Conservation (phyloP, 2,329 filamentous ascomycete species). For the Trichoderma simmonsii region DNA sequence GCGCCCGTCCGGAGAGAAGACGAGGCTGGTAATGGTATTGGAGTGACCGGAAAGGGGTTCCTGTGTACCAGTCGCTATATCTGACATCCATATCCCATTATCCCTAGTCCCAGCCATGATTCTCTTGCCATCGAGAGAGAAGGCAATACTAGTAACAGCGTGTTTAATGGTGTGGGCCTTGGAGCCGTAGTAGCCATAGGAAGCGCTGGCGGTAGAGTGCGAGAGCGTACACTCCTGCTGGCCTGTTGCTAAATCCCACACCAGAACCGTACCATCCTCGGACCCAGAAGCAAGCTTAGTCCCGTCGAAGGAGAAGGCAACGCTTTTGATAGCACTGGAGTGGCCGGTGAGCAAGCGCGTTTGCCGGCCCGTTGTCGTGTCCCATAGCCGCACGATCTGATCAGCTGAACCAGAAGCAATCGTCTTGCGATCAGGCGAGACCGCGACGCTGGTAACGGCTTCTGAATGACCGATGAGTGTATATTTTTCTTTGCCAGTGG, state of each 20-base stretch:
- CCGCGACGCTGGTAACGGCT: neutral
- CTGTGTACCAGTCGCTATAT: neutral
- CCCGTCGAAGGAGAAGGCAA: neutral
- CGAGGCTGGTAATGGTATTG: neutral
- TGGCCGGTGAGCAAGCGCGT: neutral
- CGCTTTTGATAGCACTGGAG: neutral
- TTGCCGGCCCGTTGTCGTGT: neutral
- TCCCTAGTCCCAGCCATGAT: neutral
- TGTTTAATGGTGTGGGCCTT: neutral
- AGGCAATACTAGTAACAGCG: neutral
- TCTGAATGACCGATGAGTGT: neutral
- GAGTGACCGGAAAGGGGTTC: neutral
- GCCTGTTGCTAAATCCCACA: neutral
- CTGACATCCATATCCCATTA: neutral
- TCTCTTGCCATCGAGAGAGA: neutral
- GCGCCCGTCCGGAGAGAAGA: neutral
- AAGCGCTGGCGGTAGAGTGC: neutral
- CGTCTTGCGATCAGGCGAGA: neutral
- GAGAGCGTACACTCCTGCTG: neutral
- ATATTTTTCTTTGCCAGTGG: neutral
- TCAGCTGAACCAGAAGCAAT: neutral
- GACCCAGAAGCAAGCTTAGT: neutral
- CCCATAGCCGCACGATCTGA: neutral
- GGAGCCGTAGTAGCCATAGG: neutral
- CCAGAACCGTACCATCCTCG: neutral